A percentile compares a stretch with the other conserved stretches of the same genome.
Evolutionary conservation across 495 filamentous ascomycete species (phyloP).

Genomic region (Platismatia glauca): DNA sequence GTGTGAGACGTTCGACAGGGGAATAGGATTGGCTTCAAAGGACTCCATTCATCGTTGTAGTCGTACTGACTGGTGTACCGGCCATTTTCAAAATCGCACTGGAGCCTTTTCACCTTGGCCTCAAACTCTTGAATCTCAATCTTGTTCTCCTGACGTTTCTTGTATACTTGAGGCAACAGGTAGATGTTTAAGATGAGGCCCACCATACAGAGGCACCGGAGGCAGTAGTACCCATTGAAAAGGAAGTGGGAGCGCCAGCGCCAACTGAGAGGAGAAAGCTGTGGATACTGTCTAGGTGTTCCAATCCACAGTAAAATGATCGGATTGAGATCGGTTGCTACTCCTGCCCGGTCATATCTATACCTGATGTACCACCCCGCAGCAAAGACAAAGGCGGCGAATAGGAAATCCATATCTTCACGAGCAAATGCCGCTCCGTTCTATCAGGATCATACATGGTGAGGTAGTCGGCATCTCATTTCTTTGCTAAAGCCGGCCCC

Average conservation of each 20-base stretch:
- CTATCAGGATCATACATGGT: background rate
- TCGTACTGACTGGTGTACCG: background rate
- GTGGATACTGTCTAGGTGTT: background rate
- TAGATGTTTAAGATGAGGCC: background rate
- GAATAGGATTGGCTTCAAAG: conserved; percentile 40
- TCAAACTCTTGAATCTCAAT: background rate
- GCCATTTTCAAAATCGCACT: background rate
- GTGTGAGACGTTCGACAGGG: conserved; percentile 54
- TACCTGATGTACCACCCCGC: conserved; percentile 8
- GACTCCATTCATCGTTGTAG: background rate
- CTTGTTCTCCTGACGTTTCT: background rate
- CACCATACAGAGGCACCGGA: background rate
- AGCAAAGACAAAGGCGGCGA: conserved; percentile 6
- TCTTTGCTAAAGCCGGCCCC: background rate
- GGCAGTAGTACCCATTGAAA: background rate
- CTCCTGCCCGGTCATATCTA: conserved; percentile 1
- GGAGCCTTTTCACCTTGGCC: background rate
- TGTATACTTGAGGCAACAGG: background rate
- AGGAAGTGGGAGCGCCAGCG: background rate
- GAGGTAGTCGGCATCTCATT: background rate
- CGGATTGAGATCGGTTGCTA: conserved; percentile 1
- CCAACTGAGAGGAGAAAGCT: background rate
- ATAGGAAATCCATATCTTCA: background rate
- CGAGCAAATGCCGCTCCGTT: background rate
- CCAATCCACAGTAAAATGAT: conserved; percentile 2